Conservation (phyloP, 75 land plant genomes). For the Chamaecyparis obtusa region DNA sequence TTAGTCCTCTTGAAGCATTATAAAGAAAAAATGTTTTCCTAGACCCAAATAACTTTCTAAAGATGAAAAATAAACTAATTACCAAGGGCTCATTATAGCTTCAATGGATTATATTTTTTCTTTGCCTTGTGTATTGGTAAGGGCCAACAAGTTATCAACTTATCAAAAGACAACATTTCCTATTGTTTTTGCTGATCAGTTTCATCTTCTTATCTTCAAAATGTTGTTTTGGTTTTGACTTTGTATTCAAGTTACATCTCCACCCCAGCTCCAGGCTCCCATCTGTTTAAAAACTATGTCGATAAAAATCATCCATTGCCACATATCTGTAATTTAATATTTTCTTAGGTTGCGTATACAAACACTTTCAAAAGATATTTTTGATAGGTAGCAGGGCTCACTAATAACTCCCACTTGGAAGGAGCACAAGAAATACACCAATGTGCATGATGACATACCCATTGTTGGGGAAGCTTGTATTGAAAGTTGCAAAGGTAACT, state of each 20-base stretch:
- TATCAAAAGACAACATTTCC: not conserved
- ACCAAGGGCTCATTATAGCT: not conserved
- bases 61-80: not conserved
- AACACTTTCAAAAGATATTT: not conserved
- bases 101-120: not conserved
- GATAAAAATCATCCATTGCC: not conserved
- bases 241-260: not conserved
- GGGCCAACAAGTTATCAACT: not conserved
- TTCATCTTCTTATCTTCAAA: not conserved
- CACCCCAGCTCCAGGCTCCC: not conserved
- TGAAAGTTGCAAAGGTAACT: conserved; percentile 78
- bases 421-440: conserved; percentile 64
- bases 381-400: conserved; percentile 80
- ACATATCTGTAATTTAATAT: not conserved
- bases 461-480: conserved; percentile 60
- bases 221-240: not conserved
- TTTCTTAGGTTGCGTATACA: not conserved
- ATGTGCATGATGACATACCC: conserved; percentile 59
- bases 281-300: not conserved
- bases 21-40: not conserved
- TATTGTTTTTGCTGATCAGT: not conserved
- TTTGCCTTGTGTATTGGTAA: not conserved
- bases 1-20: too few species aligned
- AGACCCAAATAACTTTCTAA: not conserved
- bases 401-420: conserved; percentile 69